phyloP scores from a whole-genome alignment of 1,284 basidiomycete genomes.

The Stereum hirsutum region DNA sequence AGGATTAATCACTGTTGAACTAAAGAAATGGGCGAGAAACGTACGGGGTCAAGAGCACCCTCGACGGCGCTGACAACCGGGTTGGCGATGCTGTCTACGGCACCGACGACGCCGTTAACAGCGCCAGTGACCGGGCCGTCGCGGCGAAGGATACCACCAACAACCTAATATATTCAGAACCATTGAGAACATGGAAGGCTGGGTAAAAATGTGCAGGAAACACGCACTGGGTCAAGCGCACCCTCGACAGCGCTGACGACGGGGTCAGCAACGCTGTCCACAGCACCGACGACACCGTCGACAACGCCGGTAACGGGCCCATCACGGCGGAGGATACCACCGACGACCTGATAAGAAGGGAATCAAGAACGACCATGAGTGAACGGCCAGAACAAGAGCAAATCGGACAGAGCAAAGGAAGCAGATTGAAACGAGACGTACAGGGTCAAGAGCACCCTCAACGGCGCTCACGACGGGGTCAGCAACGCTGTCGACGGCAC shows the following conservation, averaged over 20 bases:
- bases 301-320: not conserved
- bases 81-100: not conserved
- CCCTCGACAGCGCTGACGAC: not conserved
- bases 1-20: too few species aligned
- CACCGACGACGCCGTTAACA: not conserved
- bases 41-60: not conserved
- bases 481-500: not conserved
- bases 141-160: too few species aligned
- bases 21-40: not conserved
- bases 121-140: not conserved
- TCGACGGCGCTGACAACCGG: slow-evolving; percentile 3
- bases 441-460: slow-evolving; percentile 1
- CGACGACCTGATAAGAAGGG: too few species aligned
- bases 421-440: too few species aligned
- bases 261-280: not conserved
- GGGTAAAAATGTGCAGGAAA: too few species aligned
- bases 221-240: too few species aligned
- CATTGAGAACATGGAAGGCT: too few species aligned
- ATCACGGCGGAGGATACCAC: not conserved
- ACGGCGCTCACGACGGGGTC: slow-evolving; percentile 4
- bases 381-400: too few species aligned
- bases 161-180: too few species aligned
- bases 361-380: too few species aligned
- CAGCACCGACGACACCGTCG: not conserved
- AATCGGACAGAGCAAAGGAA: too few species aligned